Conservation (phyloP, 2,329 filamentous ascomycete species). For the Sporothrix pallida region DNA sequence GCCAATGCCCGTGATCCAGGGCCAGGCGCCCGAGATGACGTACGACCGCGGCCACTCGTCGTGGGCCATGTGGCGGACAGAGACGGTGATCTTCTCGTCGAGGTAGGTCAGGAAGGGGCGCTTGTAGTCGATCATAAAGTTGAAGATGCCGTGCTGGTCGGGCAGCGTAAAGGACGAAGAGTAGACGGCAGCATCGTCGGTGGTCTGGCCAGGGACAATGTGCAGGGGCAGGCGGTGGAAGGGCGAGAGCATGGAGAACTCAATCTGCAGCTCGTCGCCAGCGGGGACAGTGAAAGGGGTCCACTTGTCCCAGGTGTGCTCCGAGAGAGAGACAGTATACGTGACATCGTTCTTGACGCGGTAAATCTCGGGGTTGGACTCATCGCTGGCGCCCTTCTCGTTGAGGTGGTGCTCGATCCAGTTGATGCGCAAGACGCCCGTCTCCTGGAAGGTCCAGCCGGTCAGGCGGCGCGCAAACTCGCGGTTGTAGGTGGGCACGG, state of each 20-base stretch:
- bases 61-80: constrained; percentile 94
- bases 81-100: constrained; percentile 94
- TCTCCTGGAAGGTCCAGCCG: constrained; percentile 97
- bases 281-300: constrained; percentile 72
- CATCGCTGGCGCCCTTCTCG: constrained; percentile 59
- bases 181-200: constrained; percentile 74
- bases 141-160: constrained; percentile 99
- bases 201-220: constrained; percentile 57
- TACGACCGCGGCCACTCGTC: constrained; percentile 94
- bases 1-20: constrained; percentile 88
- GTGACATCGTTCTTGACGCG: constrained; percentile 94
- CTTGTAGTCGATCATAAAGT: constrained; percentile 97
- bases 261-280: constrained; percentile 82
- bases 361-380: constrained; percentile 85
- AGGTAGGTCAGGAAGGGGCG: constrained; percentile 86
- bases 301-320: constrained; percentile 78
- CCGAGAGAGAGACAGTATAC: constrained; percentile 87
- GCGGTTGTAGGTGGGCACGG: constrained; percentile 73
- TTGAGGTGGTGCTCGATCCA: constrained; percentile 77
- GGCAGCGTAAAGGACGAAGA: constrained; percentile 78
- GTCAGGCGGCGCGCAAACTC: constrained; percentile 84
- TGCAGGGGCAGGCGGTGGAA: constrained; percentile 84
- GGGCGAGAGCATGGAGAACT: constrained; percentile 98
- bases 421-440: constrained; percentile 85
- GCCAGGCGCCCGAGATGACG: constrained; percentile 88